Base-by-base conservation (phyloP, 2,329 filamentous ascomycete species). In the Cordyceps militaris region DNA sequence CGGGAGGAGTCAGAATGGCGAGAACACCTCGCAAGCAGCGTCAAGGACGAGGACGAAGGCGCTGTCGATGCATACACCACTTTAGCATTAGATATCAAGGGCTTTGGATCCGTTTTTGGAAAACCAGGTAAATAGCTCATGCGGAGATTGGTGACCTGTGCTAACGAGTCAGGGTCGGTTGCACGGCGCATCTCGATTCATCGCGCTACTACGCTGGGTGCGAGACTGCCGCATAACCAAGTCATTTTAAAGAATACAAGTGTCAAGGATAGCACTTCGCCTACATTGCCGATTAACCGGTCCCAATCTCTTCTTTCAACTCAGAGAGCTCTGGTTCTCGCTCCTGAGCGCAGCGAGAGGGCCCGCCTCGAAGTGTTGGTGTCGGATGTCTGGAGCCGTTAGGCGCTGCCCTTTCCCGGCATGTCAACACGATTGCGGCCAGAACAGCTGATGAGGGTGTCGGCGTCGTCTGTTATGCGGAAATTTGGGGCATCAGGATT, bases 241-340 rank as follows among this genome's bases (percentile, higher is more conserved):
- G 85, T 96, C 53, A 87, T 96, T 49, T 83, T 97, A 66, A 93
- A 89, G 67, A 95, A 95, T 66, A 96, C 92, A 0, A 86, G 55
- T 34, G 55, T 57, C 7, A 71, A 80, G 16, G 66, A 64, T 5
- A 69, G 76, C 16, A 56, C 62, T 4, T 70, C 78, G 61, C 61
- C 73, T 63, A 57, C 77, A 69, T 56, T 77, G 69, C 76, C 79
- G 34, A 85, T 95, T 61, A 87, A 86, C 63, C 83, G 91, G 42
- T 94, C 90, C 0, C 90, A 91, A 65, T 93, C 91, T 10, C 76
- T 93, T 43, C 76, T 88, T n/a, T 84, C 83, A n/a, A 82, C 84
- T 0, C 87, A 80, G 52, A 75, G 79, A 24, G 78, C 89, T 16
- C 82, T 88, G 3, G 83, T 91, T 1, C 76, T 97, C 28, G 82